These are phyloP conservation scores for Lichtheimia ramosa DNA, from an alignment of 371 early-diverging fungal species.

Conservation along the genomic window DNA sequence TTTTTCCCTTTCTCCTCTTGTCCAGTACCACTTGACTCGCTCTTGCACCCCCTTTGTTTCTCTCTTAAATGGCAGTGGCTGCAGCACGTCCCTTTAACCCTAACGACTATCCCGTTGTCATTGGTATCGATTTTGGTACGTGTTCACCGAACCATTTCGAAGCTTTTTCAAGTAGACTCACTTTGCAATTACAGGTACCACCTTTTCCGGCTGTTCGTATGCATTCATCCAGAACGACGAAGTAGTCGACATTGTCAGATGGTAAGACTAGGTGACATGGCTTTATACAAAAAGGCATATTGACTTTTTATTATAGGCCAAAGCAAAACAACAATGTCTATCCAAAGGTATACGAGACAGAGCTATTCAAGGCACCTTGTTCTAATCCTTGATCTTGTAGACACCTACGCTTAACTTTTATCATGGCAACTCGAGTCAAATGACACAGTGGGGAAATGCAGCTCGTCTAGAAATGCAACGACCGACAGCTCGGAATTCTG, in stretches of 20 bases:
- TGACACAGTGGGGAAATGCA: conserved; percentile 60
- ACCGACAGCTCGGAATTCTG: conserved; percentile 43
- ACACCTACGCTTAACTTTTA: conserved; percentile 50
- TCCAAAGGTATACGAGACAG: conserved; percentile 42
- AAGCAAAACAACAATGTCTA: conserved; percentile 58
- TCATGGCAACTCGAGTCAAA: conserved; percentile 33
- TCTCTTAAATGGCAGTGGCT: not conserved
- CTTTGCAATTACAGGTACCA: conserved; percentile 29
- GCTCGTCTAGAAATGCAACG: conserved; percentile 52
- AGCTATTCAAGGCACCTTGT: not conserved
- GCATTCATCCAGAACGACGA: conserved; percentile 55
- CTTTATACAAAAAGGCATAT: not conserved
- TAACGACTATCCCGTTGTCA: conserved; percentile 41
- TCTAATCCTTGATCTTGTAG: conserved; percentile 14
- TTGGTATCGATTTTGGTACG: conserved; percentile 49
- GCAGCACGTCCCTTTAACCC: conserved; percentile 31
- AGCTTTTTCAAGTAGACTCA: not conserved
- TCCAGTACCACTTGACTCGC: not conserved
- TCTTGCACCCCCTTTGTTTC: not conserved
- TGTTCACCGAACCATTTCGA: not conserved
- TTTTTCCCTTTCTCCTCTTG: not conserved
- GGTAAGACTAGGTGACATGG: conserved; percentile 26
- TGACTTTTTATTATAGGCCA: conserved; percentile 33
- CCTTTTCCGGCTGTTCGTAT: conserved; percentile 47
- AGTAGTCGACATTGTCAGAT: conserved; percentile 57